Evolutionary conservation across 768 basidiomycete species (phyloP), one percentile per base, ranked within the genome.

Genomic region (Suillus americanus): DNA sequence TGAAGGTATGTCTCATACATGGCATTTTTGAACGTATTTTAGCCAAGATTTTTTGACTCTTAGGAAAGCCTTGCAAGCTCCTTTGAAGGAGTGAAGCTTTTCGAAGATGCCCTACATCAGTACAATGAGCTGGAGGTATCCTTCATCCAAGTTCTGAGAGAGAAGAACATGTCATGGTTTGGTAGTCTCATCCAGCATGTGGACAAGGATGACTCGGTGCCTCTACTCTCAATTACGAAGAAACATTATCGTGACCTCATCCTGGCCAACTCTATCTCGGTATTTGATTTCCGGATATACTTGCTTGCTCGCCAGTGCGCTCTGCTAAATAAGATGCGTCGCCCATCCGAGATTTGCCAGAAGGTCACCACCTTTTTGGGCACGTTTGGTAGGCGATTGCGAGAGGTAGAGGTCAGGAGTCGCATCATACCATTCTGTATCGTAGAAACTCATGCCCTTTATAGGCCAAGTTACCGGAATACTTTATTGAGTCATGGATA

Each of bases 31-130:
- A 37, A 41, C 60, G 30, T 2, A n/a, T 48, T 14, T 30, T 33
- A 48, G 45, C 55, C 56, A 25, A 63, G 69, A 43, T 40, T 61
- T 67, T 5, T 45, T 30, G 75, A 69, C 63, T 54, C 43, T 59
- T 71, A 99, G 97, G 97, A 99, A 86, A 95, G 92, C 66, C 81
- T 99, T 38, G 95, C 97, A 6, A 85, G 82, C 63, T 97, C 96
- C 0, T 96, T 94, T 70, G 94, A 97, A 74, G 92, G 92, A 5
- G 90, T 98, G 77, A 89, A 86, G 67, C 82, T 99, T 8, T 84
- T 87, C 62, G 96, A 99, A 70, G 97, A 99, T 71, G 94, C 97
- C 0, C 78, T 96, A 9, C 77, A 87, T 25, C 91, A 92, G 66
- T 98, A 98, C 68, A 90, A 94, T 64, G 96, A 99, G 77, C 86